Conservation (phyloP, 805 yeast genomes). For the Saccharomycopsis sp. region DNA sequence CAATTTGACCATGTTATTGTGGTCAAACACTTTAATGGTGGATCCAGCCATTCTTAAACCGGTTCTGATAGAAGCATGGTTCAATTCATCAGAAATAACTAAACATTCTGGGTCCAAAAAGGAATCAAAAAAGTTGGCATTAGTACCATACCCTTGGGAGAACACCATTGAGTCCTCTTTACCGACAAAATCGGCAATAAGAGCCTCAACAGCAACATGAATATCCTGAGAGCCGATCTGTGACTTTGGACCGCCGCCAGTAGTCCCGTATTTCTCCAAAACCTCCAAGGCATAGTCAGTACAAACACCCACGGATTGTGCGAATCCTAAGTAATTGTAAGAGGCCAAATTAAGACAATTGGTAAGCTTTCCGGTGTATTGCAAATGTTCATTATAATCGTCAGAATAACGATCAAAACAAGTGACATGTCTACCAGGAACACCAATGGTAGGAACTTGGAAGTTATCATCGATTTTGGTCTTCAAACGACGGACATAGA, state of each 20-base stretch:
- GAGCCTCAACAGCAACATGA: conserved; percentile 65
- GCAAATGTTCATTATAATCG: conserved; percentile 57
- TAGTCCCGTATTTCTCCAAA: conserved; percentile 65
- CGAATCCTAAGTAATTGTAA: conserved; percentile 94
- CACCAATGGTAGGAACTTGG: conserved; percentile 94
- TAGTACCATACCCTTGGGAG: conserved; percentile 95
- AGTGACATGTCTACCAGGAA: conserved; percentile 86
- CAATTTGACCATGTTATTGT: conserved; percentile 77
- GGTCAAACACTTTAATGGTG: conserved; percentile 84
- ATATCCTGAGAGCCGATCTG: conserved; percentile 70
- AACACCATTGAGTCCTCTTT: conserved; percentile 82
- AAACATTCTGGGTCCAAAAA: conserved; percentile 82
- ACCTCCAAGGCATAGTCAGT: conserved; percentile 67
- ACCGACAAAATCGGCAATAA: conserved; percentile 81
- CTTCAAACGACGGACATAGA: conserved; percentile 88
- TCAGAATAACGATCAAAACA: conserved; percentile 74
- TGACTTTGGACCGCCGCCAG: conserved; percentile 72
- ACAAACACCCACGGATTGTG: conserved; percentile 89
- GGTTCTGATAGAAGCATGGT: conserved; percentile 92
- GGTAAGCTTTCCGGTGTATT: conserved; percentile 67
- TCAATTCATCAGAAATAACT: conserved; percentile 88
- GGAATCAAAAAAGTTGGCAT: conserved; percentile 79
- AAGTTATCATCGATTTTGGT: conserved; percentile 90
- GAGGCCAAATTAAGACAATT: conserved; percentile 83
- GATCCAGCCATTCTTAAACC: conserved; percentile 94